Evolutionary conservation across 331 rosid species (phyloP).

Genomic region (Erythrophleum ivorense): DNA sequence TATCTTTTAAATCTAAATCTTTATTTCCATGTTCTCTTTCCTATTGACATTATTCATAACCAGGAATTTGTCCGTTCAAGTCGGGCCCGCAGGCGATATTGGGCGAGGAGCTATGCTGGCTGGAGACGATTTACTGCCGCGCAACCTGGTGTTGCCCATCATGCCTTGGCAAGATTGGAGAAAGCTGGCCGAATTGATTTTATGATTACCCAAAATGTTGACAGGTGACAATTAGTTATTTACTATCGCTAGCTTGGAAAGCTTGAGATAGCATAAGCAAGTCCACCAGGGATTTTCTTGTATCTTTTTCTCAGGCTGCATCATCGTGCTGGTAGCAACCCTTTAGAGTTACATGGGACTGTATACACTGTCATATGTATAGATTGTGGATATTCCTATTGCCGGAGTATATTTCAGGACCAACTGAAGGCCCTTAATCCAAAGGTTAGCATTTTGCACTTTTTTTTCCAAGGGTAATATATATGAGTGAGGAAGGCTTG

Average conservation of each 20-base stretch:
- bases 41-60: slow-evolving; percentile 35
- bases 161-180: slow-evolving; percentile 74
- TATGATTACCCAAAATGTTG: slow-evolving; percentile 92
- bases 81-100: slow-evolving; percentile 80
- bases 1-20: not conserved
- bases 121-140: slow-evolving; percentile 83
- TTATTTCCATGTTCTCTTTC: slow-evolving; percentile 38
- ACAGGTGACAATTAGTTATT: slow-evolving; percentile 60
- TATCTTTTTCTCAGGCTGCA: slow-evolving; percentile 68
- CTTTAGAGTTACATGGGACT: slow-evolving; percentile 95
- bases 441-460: slow-evolving; percentile 61
- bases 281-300: slow-evolving; percentile 37
- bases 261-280: slow-evolving; percentile 36
- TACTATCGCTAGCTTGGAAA: slow-evolving; percentile 20
- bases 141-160: slow-evolving; percentile 78
- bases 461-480: not conserved
- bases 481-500: not conserved
- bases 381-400: slow-evolving; percentile 73
- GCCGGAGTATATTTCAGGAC: slow-evolving; percentile 80
- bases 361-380: slow-evolving; percentile 81
- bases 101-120: slow-evolving; percentile 98
- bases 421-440: slow-evolving; percentile 83
- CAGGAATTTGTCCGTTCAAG: slow-evolving; percentile 79
- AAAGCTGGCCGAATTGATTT: slow-evolving; percentile 71
- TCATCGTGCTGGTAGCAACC: slow-evolving; percentile 94